A percentile compares a stretch with the other conserved stretches of the same genome.
Conservation (phyloP, 441 rosid genomes). For the Daphne laureola region DNA sequence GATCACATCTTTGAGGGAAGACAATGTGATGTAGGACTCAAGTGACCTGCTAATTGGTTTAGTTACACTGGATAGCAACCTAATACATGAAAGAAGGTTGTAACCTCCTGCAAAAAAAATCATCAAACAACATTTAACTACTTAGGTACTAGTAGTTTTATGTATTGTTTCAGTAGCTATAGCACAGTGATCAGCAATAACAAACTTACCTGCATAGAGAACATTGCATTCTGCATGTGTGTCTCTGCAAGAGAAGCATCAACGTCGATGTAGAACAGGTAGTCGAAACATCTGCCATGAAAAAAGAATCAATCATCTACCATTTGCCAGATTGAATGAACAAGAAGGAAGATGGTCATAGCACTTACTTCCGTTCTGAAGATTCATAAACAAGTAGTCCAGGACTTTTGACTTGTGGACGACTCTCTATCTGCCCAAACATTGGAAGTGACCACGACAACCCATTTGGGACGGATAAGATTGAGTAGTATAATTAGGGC, state of each 20-base stretch:
- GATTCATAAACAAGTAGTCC: constrained; percentile 69
- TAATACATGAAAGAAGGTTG: constrained; percentile 66
- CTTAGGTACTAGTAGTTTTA: too few species aligned
- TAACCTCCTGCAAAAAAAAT: constrained; percentile 52
- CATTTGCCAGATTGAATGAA: too few species aligned
- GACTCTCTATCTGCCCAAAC: constrained; percentile 70
- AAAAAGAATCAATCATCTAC: constrained; percentile 16
- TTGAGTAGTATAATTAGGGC: background rate
- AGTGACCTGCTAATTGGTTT: constrained; percentile 11
- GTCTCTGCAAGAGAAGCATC: constrained; percentile 96
- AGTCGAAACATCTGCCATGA: constrained; percentile 73
- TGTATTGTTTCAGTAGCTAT: too few species aligned
- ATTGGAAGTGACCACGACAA: constrained; percentile 5
- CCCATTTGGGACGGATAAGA: too few species aligned
- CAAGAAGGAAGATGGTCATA: constrained; percentile 9
- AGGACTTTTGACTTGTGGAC: constrained; percentile 68
- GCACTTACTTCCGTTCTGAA: constrained; percentile 72
- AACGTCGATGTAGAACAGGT: constrained; percentile 81
- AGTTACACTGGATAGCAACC: constrained; percentile 78
- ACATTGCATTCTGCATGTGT: constrained; percentile 72
- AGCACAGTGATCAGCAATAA: too few species aligned
- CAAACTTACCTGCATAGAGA: constrained; percentile 63
- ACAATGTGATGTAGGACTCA: too few species aligned
- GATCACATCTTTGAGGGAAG: too few species aligned
- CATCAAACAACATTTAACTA: too few species aligned